Percentiles rank a stretch among this genome's conserved stretches.
phyloP scores from a whole-genome alignment of 1,284 basidiomycete species.

The Trichosporon inkin region DNA sequence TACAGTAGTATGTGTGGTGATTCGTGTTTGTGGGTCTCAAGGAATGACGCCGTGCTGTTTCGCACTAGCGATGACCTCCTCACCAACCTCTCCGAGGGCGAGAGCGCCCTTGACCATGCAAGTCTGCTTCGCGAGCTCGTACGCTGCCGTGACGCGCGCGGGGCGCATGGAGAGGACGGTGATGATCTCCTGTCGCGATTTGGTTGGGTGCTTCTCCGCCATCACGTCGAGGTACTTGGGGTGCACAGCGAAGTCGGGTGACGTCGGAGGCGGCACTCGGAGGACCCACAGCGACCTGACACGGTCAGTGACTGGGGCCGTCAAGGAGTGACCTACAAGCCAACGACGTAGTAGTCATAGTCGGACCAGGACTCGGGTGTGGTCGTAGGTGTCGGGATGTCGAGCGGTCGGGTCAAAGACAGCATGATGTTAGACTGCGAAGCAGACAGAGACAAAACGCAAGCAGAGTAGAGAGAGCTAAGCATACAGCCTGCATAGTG shows the following conservation, averaged over 20 bases:
- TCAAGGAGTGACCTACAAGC: neutral
- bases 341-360: constrained; percentile 6
- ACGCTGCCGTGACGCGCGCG: neutral
- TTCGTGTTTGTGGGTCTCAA: neutral
- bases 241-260: neutral
- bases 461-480: neutral
- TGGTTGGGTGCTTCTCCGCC: constrained; percentile 4
- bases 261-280: neutral
- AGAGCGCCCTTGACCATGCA: neutral
- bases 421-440: neutral
- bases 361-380: constrained; percentile 1
- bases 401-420: neutral
- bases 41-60: constrained; percentile 6
- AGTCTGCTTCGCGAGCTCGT: constrained; percentile 1
- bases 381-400: neutral
- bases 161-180: neutral
- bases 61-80: constrained; percentile 1
- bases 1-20: neutral
- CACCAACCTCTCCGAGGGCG: neutral
- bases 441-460: neutral
- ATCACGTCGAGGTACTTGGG: constrained; percentile 4
- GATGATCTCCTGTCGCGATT: neutral
- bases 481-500: neutral
- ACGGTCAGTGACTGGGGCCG: neutral
- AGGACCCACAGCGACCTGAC: neutral